Conservation (phyloP, 2,329 filamentous ascomycete species). For the Byssothecium circinans region DNA sequence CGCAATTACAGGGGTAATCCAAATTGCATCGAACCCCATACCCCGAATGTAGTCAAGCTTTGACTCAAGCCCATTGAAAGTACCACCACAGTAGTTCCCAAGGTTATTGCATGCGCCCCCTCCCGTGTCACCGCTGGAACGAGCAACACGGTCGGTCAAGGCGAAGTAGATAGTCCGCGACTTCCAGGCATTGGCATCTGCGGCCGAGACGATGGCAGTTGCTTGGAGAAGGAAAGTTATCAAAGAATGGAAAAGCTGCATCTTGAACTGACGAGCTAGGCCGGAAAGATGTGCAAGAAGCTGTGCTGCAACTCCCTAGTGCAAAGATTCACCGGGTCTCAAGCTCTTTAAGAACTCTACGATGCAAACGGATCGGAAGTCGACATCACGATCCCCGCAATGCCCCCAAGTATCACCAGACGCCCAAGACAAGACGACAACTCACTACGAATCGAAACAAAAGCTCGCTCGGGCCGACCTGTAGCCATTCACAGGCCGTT, state of each 20-base stretch:
- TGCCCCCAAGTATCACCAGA: neutral
- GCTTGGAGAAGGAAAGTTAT: constrained; percentile 15
- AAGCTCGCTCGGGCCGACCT: neutral
- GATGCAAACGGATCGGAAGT: neutral
- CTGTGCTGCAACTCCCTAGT: neutral
- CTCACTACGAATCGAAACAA: neutral
- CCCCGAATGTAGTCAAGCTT: constrained; percentile 55
- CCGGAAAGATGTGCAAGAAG: neutral
- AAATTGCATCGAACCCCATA: constrained; percentile 54
- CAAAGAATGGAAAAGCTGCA: neutral
- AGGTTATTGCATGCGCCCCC: constrained; percentile 34
- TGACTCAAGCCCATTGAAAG: constrained; percentile 53
- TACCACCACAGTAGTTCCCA: constrained; percentile 54
- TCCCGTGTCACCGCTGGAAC: constrained; percentile 36
- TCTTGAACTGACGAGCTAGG: neutral
- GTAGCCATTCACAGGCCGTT: neutral
- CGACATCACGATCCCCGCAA: neutral
- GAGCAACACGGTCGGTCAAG: constrained; percentile 41
- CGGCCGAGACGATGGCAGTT: constrained; percentile 25
- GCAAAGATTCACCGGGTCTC: neutral
- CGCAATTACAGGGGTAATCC: constrained; percentile 47
- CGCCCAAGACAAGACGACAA: neutral
- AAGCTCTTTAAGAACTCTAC: neutral
- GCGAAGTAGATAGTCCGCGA: constrained; percentile 43
- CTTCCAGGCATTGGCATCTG: constrained; percentile 40